Evolutionary conservation across 495 filamentous ascomycete genomes (phyloP), one percentile per base, ranked within the genome.

Genomic region (Aspergillus sparsus): DNA sequence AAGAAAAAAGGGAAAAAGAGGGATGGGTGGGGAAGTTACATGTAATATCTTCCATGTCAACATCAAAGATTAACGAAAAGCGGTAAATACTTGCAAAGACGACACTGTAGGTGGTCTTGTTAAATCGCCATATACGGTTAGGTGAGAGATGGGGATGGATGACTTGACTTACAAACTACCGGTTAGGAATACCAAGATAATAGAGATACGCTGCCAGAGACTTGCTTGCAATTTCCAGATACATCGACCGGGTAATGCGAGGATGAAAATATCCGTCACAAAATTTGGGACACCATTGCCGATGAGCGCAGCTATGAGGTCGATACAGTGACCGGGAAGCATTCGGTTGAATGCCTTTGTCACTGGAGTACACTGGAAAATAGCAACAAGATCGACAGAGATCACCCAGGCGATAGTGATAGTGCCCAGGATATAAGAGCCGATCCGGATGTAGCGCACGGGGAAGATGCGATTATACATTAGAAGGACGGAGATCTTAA

Each of bases 51-150:
- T 52, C 12, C 2, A 50, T 51, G 10, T 61, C 36, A 37, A 68
- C 50, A 2, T 18, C 27, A 36, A 65, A 65, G 31, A 68, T 61
- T 8, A 61, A 46, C 27, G 50, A 61, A 41, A 68, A 65, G 11
- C 66, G 62, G 53, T 68, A 68, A 27, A 63, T 63, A 16, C 61
- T 63, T 33, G 55, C 55, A 21, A 63, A 63, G 36, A 58, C 49
- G 44, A 63, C 61, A 36, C 61, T 62, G 18, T 31, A 15, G 11
- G 12, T 34, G 9, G 16, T 37, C n/a, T 15, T 32, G 51, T 54
- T 35, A 33, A 6, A 36, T n/a, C 34, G 11, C 11, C 21, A 27
- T 27, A 27, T 27, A 27, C 21, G 21, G 21, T 27, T 27, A 27
- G 21, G 21, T 27, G 21, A 27, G 21, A 27, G 21, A 27, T 27